Percentiles rank a stretch among this genome's conserved stretches.
phyloP scores from a whole-genome alignment of 495 filamentous ascomycete species.

The Xylaria cubensis region DNA sequence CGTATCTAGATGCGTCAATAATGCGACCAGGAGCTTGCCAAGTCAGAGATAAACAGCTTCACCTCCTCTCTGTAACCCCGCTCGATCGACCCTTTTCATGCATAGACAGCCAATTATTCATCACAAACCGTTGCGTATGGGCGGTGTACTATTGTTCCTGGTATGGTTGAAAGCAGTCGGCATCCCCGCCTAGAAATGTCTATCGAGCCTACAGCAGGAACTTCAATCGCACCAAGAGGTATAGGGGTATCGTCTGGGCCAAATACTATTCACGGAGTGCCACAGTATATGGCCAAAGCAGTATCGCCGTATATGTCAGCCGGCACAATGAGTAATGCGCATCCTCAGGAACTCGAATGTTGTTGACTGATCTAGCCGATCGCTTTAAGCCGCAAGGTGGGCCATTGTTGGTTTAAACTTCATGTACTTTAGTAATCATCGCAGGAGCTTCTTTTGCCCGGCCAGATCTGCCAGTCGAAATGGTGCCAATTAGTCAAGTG shows the following conservation, averaged over 20 bases:
- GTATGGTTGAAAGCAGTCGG: neutral
- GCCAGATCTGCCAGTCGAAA: neutral
- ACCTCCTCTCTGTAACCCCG: neutral
- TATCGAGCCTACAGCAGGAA: neutral
- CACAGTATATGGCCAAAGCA: neutral
- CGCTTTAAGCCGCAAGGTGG: neutral
- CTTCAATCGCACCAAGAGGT: neutral
- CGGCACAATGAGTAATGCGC: constrained; percentile 13
- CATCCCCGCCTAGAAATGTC: neutral
- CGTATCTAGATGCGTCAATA: neutral
- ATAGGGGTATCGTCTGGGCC: neutral
- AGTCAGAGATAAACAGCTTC: neutral
- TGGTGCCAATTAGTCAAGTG: constrained; percentile 14
- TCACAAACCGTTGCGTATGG: neutral
- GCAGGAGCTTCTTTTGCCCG: neutral
- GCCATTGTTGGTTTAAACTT: neutral
- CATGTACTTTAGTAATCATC: constrained; percentile 10
- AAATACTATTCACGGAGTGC: neutral
- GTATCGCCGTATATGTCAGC: constrained; percentile 13
- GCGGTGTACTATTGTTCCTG: neutral
- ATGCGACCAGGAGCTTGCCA: neutral
- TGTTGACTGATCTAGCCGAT: neutral
- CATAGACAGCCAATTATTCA: neutral
- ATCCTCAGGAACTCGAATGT: neutral
- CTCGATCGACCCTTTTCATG: neutral